Evolutionary conservation across 1,139 yeast genomes (phyloP).

Genomic region (Pichia sp.): DNA sequence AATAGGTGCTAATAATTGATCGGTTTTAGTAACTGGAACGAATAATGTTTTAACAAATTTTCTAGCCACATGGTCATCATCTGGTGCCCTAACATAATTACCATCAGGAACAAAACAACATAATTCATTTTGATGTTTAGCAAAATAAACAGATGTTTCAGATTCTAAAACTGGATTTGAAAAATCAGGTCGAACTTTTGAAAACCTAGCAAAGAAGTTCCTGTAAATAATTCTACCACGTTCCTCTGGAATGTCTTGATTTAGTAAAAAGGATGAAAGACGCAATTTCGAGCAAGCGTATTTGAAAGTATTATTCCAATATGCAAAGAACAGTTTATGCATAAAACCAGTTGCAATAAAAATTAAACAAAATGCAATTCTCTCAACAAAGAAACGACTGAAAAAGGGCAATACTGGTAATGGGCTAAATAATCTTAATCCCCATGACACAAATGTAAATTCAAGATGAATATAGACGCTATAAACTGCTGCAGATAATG

Average conservation of each 20-base stretch:
- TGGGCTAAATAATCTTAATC: slow-evolving; percentile 34
- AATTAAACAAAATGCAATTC: slow-evolving; percentile 16
- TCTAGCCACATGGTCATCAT: slow-evolving; percentile 66
- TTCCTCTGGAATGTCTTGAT: slow-evolving; percentile 63
- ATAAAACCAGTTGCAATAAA: slow-evolving; percentile 14
- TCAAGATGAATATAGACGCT: slow-evolving; percentile 67
- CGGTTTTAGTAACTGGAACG: slow-evolving; percentile 77
- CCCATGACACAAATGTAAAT: slow-evolving; percentile 57
- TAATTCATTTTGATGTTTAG: slow-evolving; percentile 33
- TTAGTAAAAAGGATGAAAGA: slow-evolving; percentile 72
- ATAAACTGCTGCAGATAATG: slow-evolving; percentile 71
- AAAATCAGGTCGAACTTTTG: slow-evolving; percentile 49
- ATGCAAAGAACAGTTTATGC: slow-evolving; percentile 23
- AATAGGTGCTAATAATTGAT: slow-evolving; percentile 47
- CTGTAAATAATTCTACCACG: slow-evolving; percentile 66
- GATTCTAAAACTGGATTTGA: slow-evolving; percentile 47
- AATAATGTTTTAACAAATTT: slow-evolving; percentile 59
- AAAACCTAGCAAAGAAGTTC: slow-evolving; percentile 35
- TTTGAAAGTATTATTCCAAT: slow-evolving; percentile 62
- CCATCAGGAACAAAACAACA: slow-evolving; percentile 76
- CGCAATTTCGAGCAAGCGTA: slow-evolving; percentile 53
- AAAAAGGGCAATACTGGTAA: slow-evolving; percentile 25
- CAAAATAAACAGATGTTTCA: slow-evolving; percentile 43
- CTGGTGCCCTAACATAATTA: slow-evolving; percentile 77
- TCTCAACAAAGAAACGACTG: slow-evolving; percentile 6